These are phyloP conservation scores for Setomelanomma holmii DNA, from an alignment of 2,329 filamentous ascomycete genomes.

Conservation along the genomic window DNA sequence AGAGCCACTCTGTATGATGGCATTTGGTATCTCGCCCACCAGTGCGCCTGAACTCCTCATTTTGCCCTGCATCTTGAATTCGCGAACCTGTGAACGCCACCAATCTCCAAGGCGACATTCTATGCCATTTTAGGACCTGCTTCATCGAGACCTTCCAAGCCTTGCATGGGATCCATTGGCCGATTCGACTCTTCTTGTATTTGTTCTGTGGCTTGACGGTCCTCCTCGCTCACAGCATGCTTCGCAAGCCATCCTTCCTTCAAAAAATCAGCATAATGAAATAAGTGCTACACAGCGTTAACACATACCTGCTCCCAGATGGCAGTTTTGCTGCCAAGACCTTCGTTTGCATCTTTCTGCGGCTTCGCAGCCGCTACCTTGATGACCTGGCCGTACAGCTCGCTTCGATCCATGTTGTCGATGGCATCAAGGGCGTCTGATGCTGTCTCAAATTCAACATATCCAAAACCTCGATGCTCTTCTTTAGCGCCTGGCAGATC, in stretches of 20 bases:
- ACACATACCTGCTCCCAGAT: constrained; percentile 90
- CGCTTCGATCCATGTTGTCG: constrained; percentile 98
- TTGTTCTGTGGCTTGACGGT: constrained; percentile 67
- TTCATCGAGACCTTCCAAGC: constrained; percentile 89
- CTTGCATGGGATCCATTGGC: constrained; percentile 90
- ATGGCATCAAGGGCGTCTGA: constrained; percentile 93
- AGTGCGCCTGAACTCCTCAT: constrained; percentile 31
- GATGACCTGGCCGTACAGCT: constrained; percentile 90
- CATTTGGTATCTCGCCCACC: constrained; percentile 13
- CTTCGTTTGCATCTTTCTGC: constrained; percentile 86
- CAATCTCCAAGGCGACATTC: background rate
- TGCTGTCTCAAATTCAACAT: constrained; percentile 89
- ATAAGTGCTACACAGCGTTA: background rate
- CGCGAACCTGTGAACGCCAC: background rate
- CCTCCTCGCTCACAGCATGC: constrained; percentile 83
- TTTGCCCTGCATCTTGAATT: constrained; percentile 1
- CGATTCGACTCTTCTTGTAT: constrained; percentile 60
- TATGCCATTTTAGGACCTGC: constrained; percentile 84
- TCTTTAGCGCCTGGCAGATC: constrained; percentile 81
- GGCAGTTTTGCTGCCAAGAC: constrained; percentile 89
- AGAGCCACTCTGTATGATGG: too few relatives aligned
- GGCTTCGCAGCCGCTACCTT: constrained; percentile 92
- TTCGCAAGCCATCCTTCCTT: constrained; percentile 94
- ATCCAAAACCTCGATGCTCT: constrained; percentile 89
- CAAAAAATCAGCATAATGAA: constrained; percentile 16